Base-by-base conservation (phyloP, 371 early-diverging fungal genomes). In the Mucor velutinosus region DNA sequence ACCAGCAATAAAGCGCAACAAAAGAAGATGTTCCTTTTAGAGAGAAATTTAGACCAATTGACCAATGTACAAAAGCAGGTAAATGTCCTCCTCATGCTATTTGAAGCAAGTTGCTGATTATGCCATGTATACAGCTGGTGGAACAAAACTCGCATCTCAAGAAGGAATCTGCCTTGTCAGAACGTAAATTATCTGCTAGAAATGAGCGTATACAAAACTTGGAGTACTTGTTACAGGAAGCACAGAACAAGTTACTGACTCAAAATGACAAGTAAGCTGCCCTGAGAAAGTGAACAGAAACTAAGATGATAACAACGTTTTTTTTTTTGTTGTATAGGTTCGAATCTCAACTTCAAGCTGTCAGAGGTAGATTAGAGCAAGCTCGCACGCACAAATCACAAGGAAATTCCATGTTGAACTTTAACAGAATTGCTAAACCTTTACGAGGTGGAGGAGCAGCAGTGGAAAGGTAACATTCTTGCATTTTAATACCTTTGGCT, bases 41-140 rank as follows among this genome's bases (percentile, higher is more conserved):
- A 99, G 74, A 90, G 95, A 74, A 95, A 97, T 76, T 82, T 99
- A 25, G 97, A 97, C 71, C 97, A 97, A 77, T 86, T 99, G 25
- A 96, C 95, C 25, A 83, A 85, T 61, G 96, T 97, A 39, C 98
- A 97, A 73, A 95, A 94, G 85, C 94, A 93, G 73, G 87, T 77
- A 78, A 73, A 55, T 32, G 41, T 6, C 7, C 6, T 12, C 8
- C 7, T 53, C 0, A 60, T 6, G 15, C 51, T 19, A n/a, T 8
- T 23, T 41, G 4, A 8, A 45, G 12, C 12, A 23, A 4, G 14
- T 56, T 43, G 12, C 2, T 25, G 10, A 12, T 55, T 14, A 61
- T 21, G 6, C 45, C 33, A 17, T 27, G 25, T 29, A 32, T 57
- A 39, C 65, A 92, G 84, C 89, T 97, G 37, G 96, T 97, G 10